These are phyloP conservation scores for Suillus cothurnatus DNA, from an alignment of 768 basidiomycete species.

Conservation along the genomic window DNA sequence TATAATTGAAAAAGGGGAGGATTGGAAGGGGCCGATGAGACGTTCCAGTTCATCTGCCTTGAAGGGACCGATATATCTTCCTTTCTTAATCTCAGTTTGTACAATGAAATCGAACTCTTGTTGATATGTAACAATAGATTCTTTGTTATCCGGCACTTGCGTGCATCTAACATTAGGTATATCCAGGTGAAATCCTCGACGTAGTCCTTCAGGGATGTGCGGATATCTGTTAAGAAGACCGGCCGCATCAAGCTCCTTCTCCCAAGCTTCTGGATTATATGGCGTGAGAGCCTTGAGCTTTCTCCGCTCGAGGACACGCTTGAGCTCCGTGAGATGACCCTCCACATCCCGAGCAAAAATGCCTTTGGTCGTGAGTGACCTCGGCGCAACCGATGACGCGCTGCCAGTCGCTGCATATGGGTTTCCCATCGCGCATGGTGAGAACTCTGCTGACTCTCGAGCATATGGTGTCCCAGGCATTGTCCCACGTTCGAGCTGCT, in stretches of 20 bases:
- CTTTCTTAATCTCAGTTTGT: neutral
- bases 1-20: slow-evolving; percentile 28
- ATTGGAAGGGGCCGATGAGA: slow-evolving; percentile 20
- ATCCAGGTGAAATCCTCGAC: slow-evolving; percentile 11
- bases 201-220: neutral
- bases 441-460: slow-evolving; percentile 12
- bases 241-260: too few relatives aligned
- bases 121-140: slow-evolving; percentile 6
- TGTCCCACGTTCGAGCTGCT: slow-evolving; percentile 26
- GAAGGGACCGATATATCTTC: slow-evolving; percentile 8
- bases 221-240: too few relatives aligned
- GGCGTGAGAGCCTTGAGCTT: slow-evolving; percentile 3
- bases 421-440: neutral
- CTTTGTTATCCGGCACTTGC: slow-evolving; percentile 15
- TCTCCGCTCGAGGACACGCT: slow-evolving; percentile 13
- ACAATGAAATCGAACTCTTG: slow-evolving; percentile 7
- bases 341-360: slow-evolving; percentile 17
- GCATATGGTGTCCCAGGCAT: slow-evolving; percentile 18
- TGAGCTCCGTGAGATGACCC: slow-evolving; percentile 12
- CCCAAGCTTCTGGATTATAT: neutral
- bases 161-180: slow-evolving; percentile 2
- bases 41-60: slow-evolving; percentile 14
- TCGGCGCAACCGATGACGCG: neutral
- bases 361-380: neutral
- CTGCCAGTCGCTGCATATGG: slow-evolving; percentile 21